Percentiles rank a stretch among this genome's conserved stretches.
These are phyloP conservation scores for Fusarium poae DNA, from an alignment of 2,329 filamentous ascomycete genomes.

Conservation along the genomic window DNA sequence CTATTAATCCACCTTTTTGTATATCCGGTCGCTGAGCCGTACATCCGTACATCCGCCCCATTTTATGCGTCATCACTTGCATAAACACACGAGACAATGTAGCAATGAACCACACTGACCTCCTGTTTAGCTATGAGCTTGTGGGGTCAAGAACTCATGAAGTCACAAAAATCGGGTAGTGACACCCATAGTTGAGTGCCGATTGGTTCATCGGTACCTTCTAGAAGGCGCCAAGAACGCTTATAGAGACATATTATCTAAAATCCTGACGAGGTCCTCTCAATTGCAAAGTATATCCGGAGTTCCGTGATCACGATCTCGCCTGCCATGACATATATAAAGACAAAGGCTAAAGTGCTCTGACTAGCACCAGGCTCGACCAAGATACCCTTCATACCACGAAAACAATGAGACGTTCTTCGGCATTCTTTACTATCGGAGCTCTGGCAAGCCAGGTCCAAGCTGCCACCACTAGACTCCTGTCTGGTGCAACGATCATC, in stretches of 20 bases:
- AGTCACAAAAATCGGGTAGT: neutral
- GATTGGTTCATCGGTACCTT: neutral
- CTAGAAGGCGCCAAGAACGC: neutral
- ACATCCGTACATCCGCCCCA: neutral
- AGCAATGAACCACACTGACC: neutral
- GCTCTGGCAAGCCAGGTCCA: neutral
- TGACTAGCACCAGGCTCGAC: neutral
- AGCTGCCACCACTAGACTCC: conserved; percentile 3
- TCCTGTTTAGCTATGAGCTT: neutral
- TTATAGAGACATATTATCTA: neutral
- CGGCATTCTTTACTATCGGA: neutral
- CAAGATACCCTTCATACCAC: too few species aligned
- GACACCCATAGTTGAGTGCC: neutral
- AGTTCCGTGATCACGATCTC: neutral
- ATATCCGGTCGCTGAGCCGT: neutral
- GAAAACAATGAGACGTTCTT: neutral
- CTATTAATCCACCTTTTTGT: neutral
- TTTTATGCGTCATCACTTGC: neutral
- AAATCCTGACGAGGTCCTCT: accelerated
- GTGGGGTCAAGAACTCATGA: neutral
- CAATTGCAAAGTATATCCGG: conserved; percentile 2
- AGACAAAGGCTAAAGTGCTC: neutral
- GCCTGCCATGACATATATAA: neutral
- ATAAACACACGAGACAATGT: neutral
- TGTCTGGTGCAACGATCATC: conserved; percentile 34